Evolutionary conservation across 768 basidiomycete species (phyloP), one percentile per base, ranked within the genome.

Genomic region (Boletus barrowsii): DNA sequence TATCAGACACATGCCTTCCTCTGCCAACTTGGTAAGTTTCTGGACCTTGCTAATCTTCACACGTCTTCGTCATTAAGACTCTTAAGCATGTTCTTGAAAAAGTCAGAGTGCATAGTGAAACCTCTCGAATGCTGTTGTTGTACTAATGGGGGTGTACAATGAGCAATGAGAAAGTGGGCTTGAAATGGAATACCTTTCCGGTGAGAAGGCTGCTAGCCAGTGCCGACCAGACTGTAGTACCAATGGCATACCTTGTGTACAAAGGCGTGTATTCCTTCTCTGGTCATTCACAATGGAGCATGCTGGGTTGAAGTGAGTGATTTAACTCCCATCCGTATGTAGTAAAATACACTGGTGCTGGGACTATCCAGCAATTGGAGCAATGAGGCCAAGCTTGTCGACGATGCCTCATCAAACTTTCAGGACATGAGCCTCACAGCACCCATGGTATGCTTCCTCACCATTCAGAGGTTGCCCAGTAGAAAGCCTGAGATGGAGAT

Each of bases 401-500:
- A 83, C 82, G 40, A 84, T 68, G 39, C 76, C 78, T 74, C 10
- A 43, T 3, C 14, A 39, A 24, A 4, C 13, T 2, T 18, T 62
- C 36, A 52, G 54, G 18, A 30, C 17, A 29, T 10, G 26, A 18
- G 24, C 6, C 32, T 41, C 15, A 22, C n/a, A 29, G 14, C 17
- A 54, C 59, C 11, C 35, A 74, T 75, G 70, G 60, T 69, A 68
- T 39, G 78, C 76, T 48, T 77, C 76, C 48, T 77, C 72, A 74
- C 83, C 83, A 84, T 56, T 84, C 82, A 26, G 76, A 79, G 1
- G 80, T 80, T 29, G 72, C 79, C 79, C 79, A 79, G 59, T 75
- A 75, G 63, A 73, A 74, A 4, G 73, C 68, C 71, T 73, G 32
- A 22, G 13, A 39, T 13, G 45, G 30, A 18, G 4, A 24, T 58